Evolutionary conservation across 139 green algal species (phyloP).

Genomic region (Coelastrella sp.): DNA sequence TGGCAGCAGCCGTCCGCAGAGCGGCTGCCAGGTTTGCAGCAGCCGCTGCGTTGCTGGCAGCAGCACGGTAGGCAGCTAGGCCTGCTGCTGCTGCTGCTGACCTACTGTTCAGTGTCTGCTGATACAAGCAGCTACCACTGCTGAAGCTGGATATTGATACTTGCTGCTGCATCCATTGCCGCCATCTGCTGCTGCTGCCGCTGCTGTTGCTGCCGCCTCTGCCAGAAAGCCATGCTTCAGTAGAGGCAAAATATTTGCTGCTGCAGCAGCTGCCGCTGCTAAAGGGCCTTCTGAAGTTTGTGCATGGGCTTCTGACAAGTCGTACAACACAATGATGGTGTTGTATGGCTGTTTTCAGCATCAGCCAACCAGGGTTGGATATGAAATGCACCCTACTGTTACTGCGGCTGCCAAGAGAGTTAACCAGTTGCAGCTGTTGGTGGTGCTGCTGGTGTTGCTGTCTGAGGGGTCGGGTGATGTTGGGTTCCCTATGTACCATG

Average conservation of each 20-base stretch:
- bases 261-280: neutral
- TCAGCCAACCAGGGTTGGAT: neutral
- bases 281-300: neutral
- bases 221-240: neutral
- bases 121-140: neutral
- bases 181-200: neutral
- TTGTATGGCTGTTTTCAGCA: neutral
- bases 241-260: neutral
- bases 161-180: neutral
- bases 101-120: neutral
- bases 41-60: neutral
- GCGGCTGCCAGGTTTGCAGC: conserved; percentile 4
- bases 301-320: neutral
- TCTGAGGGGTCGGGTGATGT: no score
- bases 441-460: neutral
- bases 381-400: neutral
- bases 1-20: neutral
- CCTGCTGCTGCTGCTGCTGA: neutral
- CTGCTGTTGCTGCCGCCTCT: neutral
- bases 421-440: neutral
- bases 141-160: neutral
- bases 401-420: neutral
- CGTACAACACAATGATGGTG: neutral
- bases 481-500: no score
- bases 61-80: neutral